Evolutionary conservation across 2,329 filamentous ascomycete species (phyloP), one percentile per base, ranked within the genome.

Genomic region (Calonectria pteridis): DNA sequence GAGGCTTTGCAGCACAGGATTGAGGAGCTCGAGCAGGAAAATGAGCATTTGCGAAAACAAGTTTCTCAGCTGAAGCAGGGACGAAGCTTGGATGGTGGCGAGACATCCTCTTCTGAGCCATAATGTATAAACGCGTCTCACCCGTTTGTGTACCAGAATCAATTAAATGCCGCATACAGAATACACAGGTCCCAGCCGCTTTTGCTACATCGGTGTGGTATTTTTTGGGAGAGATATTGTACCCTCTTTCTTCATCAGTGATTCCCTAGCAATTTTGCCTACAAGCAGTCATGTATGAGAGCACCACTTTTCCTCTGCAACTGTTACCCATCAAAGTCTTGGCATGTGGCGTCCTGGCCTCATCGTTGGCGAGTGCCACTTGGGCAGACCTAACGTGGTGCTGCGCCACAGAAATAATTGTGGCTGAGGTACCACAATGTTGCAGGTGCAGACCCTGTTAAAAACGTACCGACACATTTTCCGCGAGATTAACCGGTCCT

Each of bases 1-100:
- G 91, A 92, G 74, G 87, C 87, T 13, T 83, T 93, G 49, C 86
- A 90, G 75, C 82, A 86, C 66, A 83, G 87, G 69, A 84, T 93
- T 31, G 86, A 88, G 63, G 83, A 86, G 31, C 82, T 93, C 11
- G 88, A 90, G 78, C 84, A 81, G 67, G 89, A 88, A 69, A 88
- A 88, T 64, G 80, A 69, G 0, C 26, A 6, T 1, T 10, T 75
- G 14, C 69, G 33, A 35, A 53, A 67, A 5, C 40, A 73, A 10
- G 23, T 73, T 59, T 66, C 62, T 6, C 50, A 46, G 10, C 28
- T 73, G 14, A 28, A 26, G 23, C 53, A 58, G 11, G 20, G 13
- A 14, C 55, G 2, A 35, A 29, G 18, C 3, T 1, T 11, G 26
- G 23, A 28, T 35, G 7, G 20, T 2, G 23, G 23, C 16, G 55